Base-by-base conservation (phyloP, 2,329 filamentous ascomycete genomes). In the Teratosphaeria nubilosa region DNA sequence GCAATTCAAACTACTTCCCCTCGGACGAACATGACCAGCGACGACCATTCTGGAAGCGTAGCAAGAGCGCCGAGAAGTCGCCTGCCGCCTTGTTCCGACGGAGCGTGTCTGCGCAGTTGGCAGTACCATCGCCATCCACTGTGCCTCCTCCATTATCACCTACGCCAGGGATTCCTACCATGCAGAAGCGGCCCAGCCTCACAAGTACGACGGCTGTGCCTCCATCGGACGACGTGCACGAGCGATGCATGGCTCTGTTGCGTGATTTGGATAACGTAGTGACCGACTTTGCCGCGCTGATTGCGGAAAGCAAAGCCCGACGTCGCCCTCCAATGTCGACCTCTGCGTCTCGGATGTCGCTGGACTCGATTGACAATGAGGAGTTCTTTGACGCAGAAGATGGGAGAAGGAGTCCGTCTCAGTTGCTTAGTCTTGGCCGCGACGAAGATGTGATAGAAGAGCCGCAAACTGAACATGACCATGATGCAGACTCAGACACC, bases 381-480 rank as follows among this genome's bases (percentile, higher is more conserved):
- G 92, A 97, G 70, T 99, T 97, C 74, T 99, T 96, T 66, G 94
- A 99, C 71, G 94, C 94, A 1, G 85, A 87, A 67, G 86, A 84
- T 55, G 85, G 82, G 16, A 82, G 82, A 55, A 57, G 54, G 31
- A 59, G 64, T 51, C 72, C 73, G 25, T 85, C 86, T 7, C 85
- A 88, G 57, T 78, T 96, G 9, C 78, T 95, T 62, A 86, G 86
- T 54, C 92, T 96, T 60, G 82, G 84, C 37, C 85, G 83, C 52
- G 89, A 84, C 68, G 88, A 88, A 54, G 85, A 86, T 55, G 87
- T 88, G 61, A 30, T 9, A 9, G 25, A 27, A 3, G 53, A 55
- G 24, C 22, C 9, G 30, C 53, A 55, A 41, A 79, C 79, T 20
- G 75, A 11, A 79, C 82, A 84, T 52, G 82, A 77, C 53, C 71